Evolutionary conservation across 805 yeast genomes (phyloP).

Genomic region (Metschnikowia similis): DNA sequence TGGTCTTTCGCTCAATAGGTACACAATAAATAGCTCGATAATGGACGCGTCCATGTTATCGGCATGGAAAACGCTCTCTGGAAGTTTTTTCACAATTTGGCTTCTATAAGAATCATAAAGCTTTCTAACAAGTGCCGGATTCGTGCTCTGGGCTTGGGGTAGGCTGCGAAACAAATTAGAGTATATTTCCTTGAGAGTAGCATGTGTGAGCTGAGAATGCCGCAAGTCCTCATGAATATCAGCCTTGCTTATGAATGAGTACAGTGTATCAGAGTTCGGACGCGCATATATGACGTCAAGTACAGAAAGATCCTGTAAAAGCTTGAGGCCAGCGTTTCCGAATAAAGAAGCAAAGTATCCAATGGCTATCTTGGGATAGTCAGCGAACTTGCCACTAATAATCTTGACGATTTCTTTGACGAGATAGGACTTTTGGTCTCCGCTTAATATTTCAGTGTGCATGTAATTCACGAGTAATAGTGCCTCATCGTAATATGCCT

Average conservation of each 20-base stretch:
- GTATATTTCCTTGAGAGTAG: constrained; percentile 24
- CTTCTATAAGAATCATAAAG: constrained; percentile 22
- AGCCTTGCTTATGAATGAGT: constrained; percentile 24
- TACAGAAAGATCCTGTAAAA: constrained; percentile 26
- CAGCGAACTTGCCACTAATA: constrained; percentile 26
- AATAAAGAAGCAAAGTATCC: constrained; percentile 35
- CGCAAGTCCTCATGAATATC: constrained; percentile 26
- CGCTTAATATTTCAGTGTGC: constrained; percentile 18
- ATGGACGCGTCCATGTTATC: constrained; percentile 17
- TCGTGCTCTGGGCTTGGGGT: constrained; percentile 9
- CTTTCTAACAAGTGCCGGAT: constrained; percentile 17
- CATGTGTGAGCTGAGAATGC: constrained; percentile 20
- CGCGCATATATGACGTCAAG: constrained; percentile 24
- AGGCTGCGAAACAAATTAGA: constrained; percentile 18
- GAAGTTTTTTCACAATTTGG: not conserved
- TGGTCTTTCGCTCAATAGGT: constrained; percentile 23
- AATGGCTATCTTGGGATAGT: constrained; percentile 30
- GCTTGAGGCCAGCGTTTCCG: constrained; percentile 13
- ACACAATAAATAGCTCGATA: constrained; percentile 21
- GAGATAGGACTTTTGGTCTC: constrained; percentile 18
- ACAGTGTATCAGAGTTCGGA: constrained; percentile 15
- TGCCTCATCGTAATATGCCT: constrained; percentile 31
- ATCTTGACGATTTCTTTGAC: constrained; percentile 30
- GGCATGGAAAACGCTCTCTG: constrained; percentile 9
- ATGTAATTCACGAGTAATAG: constrained; percentile 30